These are phyloP conservation scores for Aquanectria penicillioides DNA, from an alignment of 2,329 filamentous ascomycete genomes.

Conservation along the genomic window DNA sequence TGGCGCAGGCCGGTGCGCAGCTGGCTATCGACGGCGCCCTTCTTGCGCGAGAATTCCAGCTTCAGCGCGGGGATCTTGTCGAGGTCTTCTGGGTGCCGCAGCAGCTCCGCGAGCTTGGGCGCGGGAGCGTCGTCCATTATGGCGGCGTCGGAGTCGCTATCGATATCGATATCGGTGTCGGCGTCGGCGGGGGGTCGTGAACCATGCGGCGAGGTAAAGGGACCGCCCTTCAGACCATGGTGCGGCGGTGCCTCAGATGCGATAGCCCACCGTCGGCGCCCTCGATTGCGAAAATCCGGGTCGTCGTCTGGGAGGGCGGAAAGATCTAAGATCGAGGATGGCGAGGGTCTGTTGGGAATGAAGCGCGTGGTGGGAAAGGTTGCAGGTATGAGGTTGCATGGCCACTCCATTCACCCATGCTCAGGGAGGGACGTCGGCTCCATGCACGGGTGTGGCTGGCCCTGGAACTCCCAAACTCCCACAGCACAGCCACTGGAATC, in stretches of 20 bases:
- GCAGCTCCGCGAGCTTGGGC: conserved; percentile 88
- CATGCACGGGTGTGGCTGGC: conserved; percentile 17
- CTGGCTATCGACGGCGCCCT: conserved; percentile 88
- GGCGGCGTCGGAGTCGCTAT: conserved; percentile 29
- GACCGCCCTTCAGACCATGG: conserved; percentile 42
- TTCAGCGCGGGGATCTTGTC: conserved; percentile 94
- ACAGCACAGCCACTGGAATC: conserved; percentile 24
- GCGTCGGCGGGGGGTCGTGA: conserved; percentile 26
- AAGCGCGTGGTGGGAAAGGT: conserved; percentile 17
- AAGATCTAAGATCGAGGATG: background rate
- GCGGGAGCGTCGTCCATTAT: conserved; percentile 68
- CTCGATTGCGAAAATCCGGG: background rate
- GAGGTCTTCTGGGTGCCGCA: conserved; percentile 95
- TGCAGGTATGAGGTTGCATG: conserved; percentile 30
- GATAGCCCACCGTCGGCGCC: background rate
- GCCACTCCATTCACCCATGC: conserved; percentile 28
- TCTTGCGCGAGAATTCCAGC: conserved; percentile 93
- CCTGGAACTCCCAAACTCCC: conserved; percentile 11
- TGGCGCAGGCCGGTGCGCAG: conserved; percentile 88
- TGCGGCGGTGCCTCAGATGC: conserved; percentile 18
- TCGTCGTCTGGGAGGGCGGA: background rate
- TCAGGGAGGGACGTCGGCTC: conserved; percentile 12
- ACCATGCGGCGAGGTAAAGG: conserved; percentile 33
- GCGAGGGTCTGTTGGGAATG: conserved; percentile 21
- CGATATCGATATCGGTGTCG: too few relatives aligned